These are phyloP conservation scores for Candolleomyces efflorescens DNA, from an alignment of 768 basidiomycete genomes.

Conservation along the genomic window DNA sequence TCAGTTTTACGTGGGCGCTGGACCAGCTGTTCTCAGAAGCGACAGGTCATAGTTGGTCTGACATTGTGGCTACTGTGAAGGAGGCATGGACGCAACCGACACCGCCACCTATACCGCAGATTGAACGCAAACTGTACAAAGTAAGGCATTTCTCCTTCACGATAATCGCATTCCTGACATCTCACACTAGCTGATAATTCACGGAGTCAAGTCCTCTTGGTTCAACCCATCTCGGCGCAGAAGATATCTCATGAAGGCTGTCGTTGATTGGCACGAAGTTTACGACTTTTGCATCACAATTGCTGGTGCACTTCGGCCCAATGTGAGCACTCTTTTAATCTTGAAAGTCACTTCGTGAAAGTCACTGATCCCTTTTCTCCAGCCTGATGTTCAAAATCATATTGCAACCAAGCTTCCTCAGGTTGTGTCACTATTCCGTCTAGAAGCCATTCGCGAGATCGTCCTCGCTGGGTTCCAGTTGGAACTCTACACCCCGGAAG, in stretches of 20 bases:
- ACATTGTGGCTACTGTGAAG: slow-evolving; percentile 31
- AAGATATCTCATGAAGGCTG: slow-evolving; percentile 57
- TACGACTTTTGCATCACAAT: slow-evolving; percentile 45
- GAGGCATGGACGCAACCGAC: slow-evolving; percentile 31
- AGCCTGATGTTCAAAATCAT: slow-evolving; percentile 25
- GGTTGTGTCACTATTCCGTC: slow-evolving; percentile 52
- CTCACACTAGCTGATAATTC: slow-evolving; percentile 48
- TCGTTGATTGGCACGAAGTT: slow-evolving; percentile 63
- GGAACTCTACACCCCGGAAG: slow-evolving; percentile 64
- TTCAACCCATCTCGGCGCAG: slow-evolving; percentile 65
- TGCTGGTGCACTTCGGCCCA: slow-evolving; percentile 22
- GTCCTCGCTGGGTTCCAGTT: slow-evolving; percentile 74
- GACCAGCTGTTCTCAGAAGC: slow-evolving; percentile 65
- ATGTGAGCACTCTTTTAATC: slow-evolving; percentile 18
- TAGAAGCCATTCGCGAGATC: slow-evolving; percentile 60
- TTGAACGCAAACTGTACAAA: slow-evolving; percentile 41
- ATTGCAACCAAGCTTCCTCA: slow-evolving; percentile 40
- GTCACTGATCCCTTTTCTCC: slow-evolving; percentile 1
- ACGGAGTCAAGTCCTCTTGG: slow-evolving; percentile 59
- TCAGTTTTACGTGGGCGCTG: slow-evolving; percentile 49
- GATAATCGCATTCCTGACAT: slow-evolving; percentile 4
- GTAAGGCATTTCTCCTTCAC: slow-evolving; percentile 21
- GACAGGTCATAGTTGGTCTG: slow-evolving; percentile 48
- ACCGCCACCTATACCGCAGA: slow-evolving; percentile 32
- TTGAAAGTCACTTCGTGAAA: slow-evolving; percentile 3